These are phyloP conservation scores for Penicillium sp. DNA, from an alignment of 2,329 filamentous ascomycete species.

Conservation along the genomic window DNA sequence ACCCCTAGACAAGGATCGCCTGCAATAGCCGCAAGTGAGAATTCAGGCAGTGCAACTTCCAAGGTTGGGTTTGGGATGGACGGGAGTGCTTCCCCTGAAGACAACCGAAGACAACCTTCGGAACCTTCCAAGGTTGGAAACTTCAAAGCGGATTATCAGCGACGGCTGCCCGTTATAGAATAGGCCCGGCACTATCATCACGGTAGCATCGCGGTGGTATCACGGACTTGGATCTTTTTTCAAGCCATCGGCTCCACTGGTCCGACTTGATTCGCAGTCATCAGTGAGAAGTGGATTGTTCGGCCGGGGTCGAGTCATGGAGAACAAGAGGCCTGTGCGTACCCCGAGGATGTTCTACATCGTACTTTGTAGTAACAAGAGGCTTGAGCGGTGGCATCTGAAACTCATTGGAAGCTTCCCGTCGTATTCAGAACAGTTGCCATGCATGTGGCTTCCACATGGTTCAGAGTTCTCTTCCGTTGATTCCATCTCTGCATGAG, in stretches of 20 bases:
- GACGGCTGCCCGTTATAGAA: not conserved
- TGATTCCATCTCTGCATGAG: not conserved
- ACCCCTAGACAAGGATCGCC: not conserved
- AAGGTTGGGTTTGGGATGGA: not conserved
- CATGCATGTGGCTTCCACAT: constrained; percentile 1
- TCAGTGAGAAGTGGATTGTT: not conserved
- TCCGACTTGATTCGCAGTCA: not conserved
- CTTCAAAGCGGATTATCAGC: not conserved
- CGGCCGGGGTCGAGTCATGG: not conserved
- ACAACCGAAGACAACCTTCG: too few relatives aligned
- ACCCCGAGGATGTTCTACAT: not conserved
- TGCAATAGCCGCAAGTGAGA: not conserved
- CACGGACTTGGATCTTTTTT: not conserved
- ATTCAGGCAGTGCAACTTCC: not conserved
- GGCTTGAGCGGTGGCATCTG: constrained; percentile 4
- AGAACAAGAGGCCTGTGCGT: not conserved
- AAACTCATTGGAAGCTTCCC: not conserved
- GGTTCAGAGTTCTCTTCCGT: not conserved
- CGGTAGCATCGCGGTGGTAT: not conserved
- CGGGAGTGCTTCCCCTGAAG: not conserved
- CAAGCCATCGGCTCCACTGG: not conserved
- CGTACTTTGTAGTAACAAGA: not conserved
- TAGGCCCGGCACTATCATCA: not conserved
- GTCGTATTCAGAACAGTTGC: not conserved
- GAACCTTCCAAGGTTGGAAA: not conserved